Conservation (phyloP, 163 green algal species). For the Chloromonas sp. region DNA sequence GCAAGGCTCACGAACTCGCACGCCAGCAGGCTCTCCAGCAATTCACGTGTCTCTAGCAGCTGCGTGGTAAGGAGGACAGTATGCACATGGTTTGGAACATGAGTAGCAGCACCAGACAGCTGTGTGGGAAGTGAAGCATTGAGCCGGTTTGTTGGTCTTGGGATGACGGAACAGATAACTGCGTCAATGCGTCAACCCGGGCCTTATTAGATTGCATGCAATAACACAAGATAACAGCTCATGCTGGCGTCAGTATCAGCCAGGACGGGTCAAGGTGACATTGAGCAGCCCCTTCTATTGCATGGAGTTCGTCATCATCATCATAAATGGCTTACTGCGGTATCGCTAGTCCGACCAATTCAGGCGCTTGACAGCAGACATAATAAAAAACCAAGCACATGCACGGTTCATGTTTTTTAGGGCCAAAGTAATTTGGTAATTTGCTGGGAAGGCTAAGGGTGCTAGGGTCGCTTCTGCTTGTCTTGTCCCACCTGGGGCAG, state of each 20-base stretch:
- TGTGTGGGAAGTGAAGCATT: background rate
- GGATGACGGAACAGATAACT: background rate
- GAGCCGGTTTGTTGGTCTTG: background rate
- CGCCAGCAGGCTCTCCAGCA: slow-evolving; percentile 51
- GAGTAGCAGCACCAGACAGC: background rate
- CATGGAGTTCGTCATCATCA: no score
- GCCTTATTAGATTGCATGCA: background rate
- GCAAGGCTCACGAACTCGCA: slow-evolving; percentile 51
- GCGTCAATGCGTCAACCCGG: background rate
- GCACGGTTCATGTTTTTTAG: no score
- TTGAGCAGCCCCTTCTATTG: background rate
- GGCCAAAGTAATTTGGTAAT: no score
- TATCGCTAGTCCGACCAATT: no score
- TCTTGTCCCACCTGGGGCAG: slow-evolving; percentile 5
- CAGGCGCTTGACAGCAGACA: no score
- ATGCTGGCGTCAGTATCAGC: background rate
- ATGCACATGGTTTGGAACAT: background rate
- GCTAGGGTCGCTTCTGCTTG: no score
- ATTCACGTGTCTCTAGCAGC: slow-evolving; percentile 28
- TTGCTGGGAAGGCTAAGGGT: no score
- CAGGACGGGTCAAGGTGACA: background rate
- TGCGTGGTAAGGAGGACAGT: background rate
- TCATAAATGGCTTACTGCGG: no score
- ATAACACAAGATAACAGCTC: background rate
- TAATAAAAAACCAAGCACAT: no score